Percentiles rank a stretch among this genome's conserved stretches.
phyloP scores from a whole-genome alignment of 768 basidiomycete species.

The Saitozyma podzolica region DNA sequence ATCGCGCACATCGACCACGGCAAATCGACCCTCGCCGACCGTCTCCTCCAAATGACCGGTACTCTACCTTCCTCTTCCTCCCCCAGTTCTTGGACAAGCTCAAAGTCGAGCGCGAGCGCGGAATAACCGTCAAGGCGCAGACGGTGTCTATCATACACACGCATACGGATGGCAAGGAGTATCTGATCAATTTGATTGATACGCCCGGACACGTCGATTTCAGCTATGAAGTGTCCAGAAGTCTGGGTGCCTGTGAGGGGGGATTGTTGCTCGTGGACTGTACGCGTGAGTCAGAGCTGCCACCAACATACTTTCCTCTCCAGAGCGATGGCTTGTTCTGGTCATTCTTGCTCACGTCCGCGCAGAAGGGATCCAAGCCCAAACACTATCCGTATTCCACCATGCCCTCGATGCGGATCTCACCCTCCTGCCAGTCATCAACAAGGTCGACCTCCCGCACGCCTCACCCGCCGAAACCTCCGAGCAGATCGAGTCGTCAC shows the following conservation, averaged over 20 bases:
- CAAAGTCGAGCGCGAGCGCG: slow-evolving; percentile 94
- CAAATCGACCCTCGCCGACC: slow-evolving; percentile 89
- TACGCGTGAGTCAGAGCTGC: slow-evolving; percentile 58
- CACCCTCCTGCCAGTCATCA: slow-evolving; percentile 80
- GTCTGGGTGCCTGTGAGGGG: slow-evolving; percentile 89
- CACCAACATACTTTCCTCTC: neutral
- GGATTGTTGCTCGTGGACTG: slow-evolving; percentile 83
- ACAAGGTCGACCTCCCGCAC: slow-evolving; percentile 94
- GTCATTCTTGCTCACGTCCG: neutral
- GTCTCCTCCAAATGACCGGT: slow-evolving; percentile 60
- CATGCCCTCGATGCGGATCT: slow-evolving; percentile 73
- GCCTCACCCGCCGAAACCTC: slow-evolving; percentile 79
- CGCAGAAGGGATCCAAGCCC: slow-evolving; percentile 86
- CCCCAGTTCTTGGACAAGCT: slow-evolving; percentile 57
- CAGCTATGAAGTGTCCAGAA: slow-evolving; percentile 92
- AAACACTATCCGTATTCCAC: slow-evolving; percentile 92
- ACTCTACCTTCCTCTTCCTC: slow-evolving; percentile 36
- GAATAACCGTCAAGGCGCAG: slow-evolving; percentile 97
- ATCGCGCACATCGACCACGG: slow-evolving; percentile 99
- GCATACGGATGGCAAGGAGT: slow-evolving; percentile 58
- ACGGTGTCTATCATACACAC: slow-evolving; percentile 79
- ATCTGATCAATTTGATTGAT: slow-evolving; percentile 91
- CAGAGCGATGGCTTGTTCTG: neutral
- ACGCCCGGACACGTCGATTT: slow-evolving; percentile 99
- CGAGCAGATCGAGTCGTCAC: slow-evolving; percentile 75